Evolutionary conservation across 352 stramenopile species (phyloP), one percentile per base, ranked within the genome.

Genomic region (Plasmopara muralis): DNA sequence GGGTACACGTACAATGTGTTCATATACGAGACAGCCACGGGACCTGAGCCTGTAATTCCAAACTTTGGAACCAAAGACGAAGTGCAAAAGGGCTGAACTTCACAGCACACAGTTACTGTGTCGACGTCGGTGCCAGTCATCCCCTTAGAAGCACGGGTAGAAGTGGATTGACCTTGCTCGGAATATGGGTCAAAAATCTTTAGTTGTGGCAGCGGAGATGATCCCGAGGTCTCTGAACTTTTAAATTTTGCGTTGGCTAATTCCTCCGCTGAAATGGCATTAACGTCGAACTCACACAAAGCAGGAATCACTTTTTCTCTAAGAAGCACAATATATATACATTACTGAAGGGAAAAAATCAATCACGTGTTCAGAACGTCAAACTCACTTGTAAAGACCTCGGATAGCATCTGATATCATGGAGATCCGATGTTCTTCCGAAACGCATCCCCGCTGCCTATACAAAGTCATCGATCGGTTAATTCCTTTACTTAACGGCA

Each of bases 71-170:
- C 43, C 9, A 71, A 53, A 0, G 68, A 66, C 2, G 57, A 51
- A 13, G 74, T 78, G 42, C 77, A 86, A 28, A 90, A 72, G 6
- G 80, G 69, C 37, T 90, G 80, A 4, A 88, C 61, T 56, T 91
- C 80, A 10, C 67, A 70, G 31, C 74, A 84, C 9, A 39, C 45
- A 50, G 62, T 12, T 14, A 20, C 29, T 20, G 44, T 57, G 47
- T 39, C 41, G 12, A 9, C 48, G 2, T 16, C 12, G 5, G 52
- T 45, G n/a, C 43, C 35, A 38, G n/a, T 51, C 1, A 12, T 20
- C 3, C 55, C 47, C 9, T 16, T 57, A 43, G 43, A 35, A 25
- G 13, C 14, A 6, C 43, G 56, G n/a, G 10, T 30, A n/a, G 18
- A 30, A 40, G 13, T 54, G 10, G 53, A 48, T 35, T 35, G 31